A percentile compares a stretch with the other conserved stretches of the same genome.
Conservation (phyloP, 345 rosid species). For the thale cress (Arabidopsis thaliana) region DNA sequence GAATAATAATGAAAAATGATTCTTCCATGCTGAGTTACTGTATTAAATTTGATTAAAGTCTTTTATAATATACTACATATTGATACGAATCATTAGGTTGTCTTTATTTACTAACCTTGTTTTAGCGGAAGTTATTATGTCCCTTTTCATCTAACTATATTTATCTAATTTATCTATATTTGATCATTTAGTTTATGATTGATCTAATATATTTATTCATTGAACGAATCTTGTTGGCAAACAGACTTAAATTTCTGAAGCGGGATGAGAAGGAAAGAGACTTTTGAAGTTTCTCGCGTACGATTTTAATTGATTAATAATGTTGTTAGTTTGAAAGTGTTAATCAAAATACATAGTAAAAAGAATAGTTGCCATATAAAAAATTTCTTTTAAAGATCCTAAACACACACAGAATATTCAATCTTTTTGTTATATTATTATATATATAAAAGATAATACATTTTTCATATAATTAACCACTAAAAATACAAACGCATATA, state of each 20-base stretch:
- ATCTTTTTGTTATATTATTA: neutral
- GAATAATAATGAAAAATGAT: slow-evolving; percentile 6
- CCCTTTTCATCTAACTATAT: slow-evolving; percentile 14
- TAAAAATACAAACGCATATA: neutral
- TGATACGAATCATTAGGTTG: neutral
- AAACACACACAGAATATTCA: neutral
- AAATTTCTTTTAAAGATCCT: neutral
- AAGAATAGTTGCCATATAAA: neutral
- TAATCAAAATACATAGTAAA: slow-evolving; percentile 8
- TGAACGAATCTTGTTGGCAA: neutral
- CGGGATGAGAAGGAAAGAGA: slow-evolving; percentile 12
- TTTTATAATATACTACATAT: neutral
- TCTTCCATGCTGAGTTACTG: neutral
- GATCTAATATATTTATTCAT: neutral
- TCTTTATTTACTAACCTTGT: slow-evolving; percentile 13
- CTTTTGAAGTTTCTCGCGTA: neutral
- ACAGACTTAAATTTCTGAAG: slow-evolving; percentile 12
- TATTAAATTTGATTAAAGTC: neutral
- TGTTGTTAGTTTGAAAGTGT: slow-evolving; percentile 24
- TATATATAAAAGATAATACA: neutral
- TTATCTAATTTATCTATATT: neutral
- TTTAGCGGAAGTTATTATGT: slow-evolving; percentile 22
- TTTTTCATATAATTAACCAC: neutral
- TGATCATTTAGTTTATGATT: neutral
- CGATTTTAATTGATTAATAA: neutral